Conservation (phyloP, 2,329 filamentous ascomycete species). For the Pseudophaeomoniella oleicola region DNA sequence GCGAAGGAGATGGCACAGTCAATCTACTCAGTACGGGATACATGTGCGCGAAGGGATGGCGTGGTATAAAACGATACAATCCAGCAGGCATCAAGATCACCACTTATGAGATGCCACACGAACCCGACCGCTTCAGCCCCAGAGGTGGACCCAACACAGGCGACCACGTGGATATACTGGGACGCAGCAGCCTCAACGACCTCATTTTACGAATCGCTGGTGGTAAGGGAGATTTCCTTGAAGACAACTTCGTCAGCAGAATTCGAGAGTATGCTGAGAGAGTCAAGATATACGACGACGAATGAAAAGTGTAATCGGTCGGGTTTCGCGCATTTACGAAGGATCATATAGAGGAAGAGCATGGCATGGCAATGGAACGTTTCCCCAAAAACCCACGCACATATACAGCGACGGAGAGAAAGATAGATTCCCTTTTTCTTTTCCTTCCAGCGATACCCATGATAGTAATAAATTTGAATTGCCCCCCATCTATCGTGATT, state of each 20-base stretch:
- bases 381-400: too few species aligned
- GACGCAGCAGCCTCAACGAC: slow-evolving; percentile 78
- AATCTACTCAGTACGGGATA: slow-evolving; percentile 85
- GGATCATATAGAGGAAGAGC: too few species aligned
- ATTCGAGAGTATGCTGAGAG: slow-evolving; percentile 71
- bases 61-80: slow-evolving; percentile 74
- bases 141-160: slow-evolving; percentile 58
- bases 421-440: too few species aligned
- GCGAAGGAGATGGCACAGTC: slow-evolving; percentile 91
- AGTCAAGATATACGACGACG: slow-evolving; percentile 66
- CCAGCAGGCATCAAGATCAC: slow-evolving; percentile 68
- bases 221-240: slow-evolving; percentile 66
- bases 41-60: slow-evolving; percentile 95
- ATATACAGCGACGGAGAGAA: too few species aligned
- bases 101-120: slow-evolving; percentile 90
- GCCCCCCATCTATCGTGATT: too few species aligned
- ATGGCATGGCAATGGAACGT: too few species aligned
- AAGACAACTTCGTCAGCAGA: slow-evolving; percentile 63
- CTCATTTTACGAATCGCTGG: slow-evolving; percentile 75
- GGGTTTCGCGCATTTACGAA: too few species aligned
- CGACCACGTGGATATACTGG: slow-evolving; percentile 93
- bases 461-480: too few species aligned
- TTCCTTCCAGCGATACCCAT: too few species aligned
- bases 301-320: too few species aligned
- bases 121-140: slow-evolving; percentile 83